Base-by-base conservation (phyloP, 129 eudicot genomes). In the Cynara cardunculus region DNA sequence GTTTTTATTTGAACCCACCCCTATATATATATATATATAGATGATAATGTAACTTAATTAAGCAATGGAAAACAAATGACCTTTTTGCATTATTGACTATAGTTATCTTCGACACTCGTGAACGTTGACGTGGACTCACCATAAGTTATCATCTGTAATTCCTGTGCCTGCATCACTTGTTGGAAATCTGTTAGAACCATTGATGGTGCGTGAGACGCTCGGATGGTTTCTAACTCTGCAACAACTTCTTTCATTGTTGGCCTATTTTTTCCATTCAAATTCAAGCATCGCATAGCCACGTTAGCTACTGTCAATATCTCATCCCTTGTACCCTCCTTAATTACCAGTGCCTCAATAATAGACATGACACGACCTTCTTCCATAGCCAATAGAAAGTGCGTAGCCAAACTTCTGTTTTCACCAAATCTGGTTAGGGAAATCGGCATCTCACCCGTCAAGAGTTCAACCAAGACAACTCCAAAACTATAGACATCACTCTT, bases 401-500 rank as follows among this genome's bases (percentile, higher is more conserved):
- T 21, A 25, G 67, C 83, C 72, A 84, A 66, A 62, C 76, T 73
- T 31, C 53, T 39, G 1, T 69, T 34, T 41, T 73, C 87, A 7
- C 78, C 83, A 25, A 53, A 76, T 41, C 70, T 65, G 9, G 76
- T 64, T 25, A 64, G 13, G 25, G 64, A 79, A 44, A 78, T 74
- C 0, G 87, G 71, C 32, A 67, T 74, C 80, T 78, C 71, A 12
- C 87, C 53, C 2, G 86, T 77, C 32, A 83, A 39, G 5, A 83
- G 69, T 75, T 76, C 78, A 13, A 71, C 39, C 39, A 82, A 78
- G 35, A 82, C 85, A 35, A 82, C 85, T n/a, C 81, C 81, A 69
- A 82, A 82, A 65, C 85, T 75, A 68, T 82, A 82, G 9, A 82
- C 85, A 75, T 82, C 85, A 26, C 85, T 70, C n/a, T 76, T 82